phyloP scores from a whole-genome alignment of 306 rosid genomes.

The Spatholobus suberectus region DNA sequence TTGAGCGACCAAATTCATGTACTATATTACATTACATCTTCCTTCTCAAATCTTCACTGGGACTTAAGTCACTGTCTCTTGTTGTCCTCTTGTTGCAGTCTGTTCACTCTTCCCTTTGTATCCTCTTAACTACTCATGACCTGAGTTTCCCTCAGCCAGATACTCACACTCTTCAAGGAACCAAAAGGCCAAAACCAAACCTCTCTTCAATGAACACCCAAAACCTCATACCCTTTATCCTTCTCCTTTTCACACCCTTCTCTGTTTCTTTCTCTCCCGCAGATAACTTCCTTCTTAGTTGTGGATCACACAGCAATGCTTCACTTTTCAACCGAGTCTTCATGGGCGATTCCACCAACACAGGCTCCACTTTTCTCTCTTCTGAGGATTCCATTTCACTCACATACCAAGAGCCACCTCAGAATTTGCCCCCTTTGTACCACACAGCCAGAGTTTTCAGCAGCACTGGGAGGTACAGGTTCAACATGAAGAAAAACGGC shows the following conservation, averaged over 20 bases:
- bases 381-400: slow-evolving; percentile 56
- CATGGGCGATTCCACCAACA: slow-evolving; percentile 56
- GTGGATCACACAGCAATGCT: slow-evolving; percentile 73
- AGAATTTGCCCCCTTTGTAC: slow-evolving; percentile 55
- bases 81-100: slow-evolving; percentile 43
- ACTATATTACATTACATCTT: slow-evolving; percentile 16
- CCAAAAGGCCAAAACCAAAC: slow-evolving; percentile 24
- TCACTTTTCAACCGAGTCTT: slow-evolving; percentile 64
- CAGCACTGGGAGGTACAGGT: slow-evolving; percentile 58
- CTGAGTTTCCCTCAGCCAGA: slow-evolving; percentile 18
- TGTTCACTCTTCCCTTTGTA: not conserved
- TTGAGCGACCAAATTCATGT: slow-evolving; percentile 38
- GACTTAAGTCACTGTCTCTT: slow-evolving; percentile 33
- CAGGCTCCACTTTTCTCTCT: slow-evolving; percentile 58
- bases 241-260: slow-evolving; percentile 47
- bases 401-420: slow-evolving; percentile 60
- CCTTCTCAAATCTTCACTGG: slow-evolving; percentile 34
- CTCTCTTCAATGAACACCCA: slow-evolving; percentile 59
- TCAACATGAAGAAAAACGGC: slow-evolving; percentile 72
- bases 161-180: slow-evolving; percentile 38
- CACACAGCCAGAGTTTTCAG: slow-evolving; percentile 85
- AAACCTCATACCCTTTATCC: slow-evolving; percentile 16
- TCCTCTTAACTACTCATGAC: slow-evolving; percentile 6
- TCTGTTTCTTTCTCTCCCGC: slow-evolving; percentile 68
- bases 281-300: slow-evolving; percentile 79